These are phyloP conservation scores for Canariomyces notabilis DNA, from an alignment of 2,329 filamentous ascomycete genomes.

Conservation along the genomic window DNA sequence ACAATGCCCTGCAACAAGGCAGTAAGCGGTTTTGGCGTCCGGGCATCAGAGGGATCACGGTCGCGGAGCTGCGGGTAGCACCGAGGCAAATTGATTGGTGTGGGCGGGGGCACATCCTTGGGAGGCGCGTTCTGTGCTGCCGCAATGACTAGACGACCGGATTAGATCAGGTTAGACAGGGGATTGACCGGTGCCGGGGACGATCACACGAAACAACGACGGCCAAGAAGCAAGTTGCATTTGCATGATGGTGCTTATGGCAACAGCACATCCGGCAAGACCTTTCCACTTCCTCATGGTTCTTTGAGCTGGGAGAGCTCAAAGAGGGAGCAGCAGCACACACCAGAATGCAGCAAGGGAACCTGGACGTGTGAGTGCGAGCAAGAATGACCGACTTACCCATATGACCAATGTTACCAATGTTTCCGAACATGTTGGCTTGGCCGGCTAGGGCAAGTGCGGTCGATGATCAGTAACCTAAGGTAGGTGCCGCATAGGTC, in stretches of 20 bases:
- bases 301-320: background rate
- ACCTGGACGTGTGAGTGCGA: too few relatives aligned
- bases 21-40: conserved; percentile 36
- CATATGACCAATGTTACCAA: conserved; percentile 27
- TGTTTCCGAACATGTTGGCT: conserved; percentile 40
- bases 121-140: conserved; percentile 31
- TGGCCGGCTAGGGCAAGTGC: background rate
- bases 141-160: conserved; percentile 16
- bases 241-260: conserved; percentile 7
- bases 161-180: conserved; percentile 16
- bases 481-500: background rate
- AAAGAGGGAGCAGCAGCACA: background rate
- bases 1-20: conserved; percentile 49
- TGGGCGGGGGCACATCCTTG: conserved; percentile 52
- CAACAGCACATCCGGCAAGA: conserved; percentile 2
- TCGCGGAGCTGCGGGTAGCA: conserved; percentile 32
- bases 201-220: conserved; percentile 21
- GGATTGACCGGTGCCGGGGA: conserved; percentile 12
- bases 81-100: conserved; percentile 48
- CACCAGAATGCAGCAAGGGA: too few relatives aligned
- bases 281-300: background rate
- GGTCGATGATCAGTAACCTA: background rate
- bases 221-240: conserved; percentile 1
- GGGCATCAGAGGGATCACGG: conserved; percentile 11
- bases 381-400: conserved; percentile 8